Base-by-base conservation (phyloP, 1,139 yeast genomes). In the Hemisphaericaspora subhashii region DNA sequence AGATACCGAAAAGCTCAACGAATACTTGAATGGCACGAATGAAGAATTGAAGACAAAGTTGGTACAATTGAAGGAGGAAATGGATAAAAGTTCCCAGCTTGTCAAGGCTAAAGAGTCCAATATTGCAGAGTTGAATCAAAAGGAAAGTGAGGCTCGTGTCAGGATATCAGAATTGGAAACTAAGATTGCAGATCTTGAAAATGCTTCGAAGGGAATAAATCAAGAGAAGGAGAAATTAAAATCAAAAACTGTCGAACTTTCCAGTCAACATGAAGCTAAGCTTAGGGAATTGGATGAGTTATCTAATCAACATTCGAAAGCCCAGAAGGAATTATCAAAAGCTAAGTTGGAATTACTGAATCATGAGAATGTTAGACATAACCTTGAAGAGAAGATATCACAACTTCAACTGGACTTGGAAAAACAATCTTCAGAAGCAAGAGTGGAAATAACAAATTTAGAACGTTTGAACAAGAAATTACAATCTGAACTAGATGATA, bases 21-120 rank as follows among this genome's bases (percentile, higher is more conserved):
- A 46, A 17, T 54, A 69, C 10, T 61, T 81, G 28, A 62, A 74
- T 9, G 58, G 56, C 6, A 86, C 79, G 48, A 82, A 81, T 51
- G 60, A 62, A 15, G 66, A 60, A 14, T 59, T 81, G 17, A 48
- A 50, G 23, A 45, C 45, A 12, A 79, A 81, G 45, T 67, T 86
- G 39, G 75, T 72, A 42, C 66, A 66, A 33, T 65, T 86, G 26
- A 87, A 66, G 48, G 62, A 59, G 30, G 66, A 68, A 41, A 57
- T 67, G 8, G 58, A 58, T 7, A 43, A 56, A 3, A 60, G 64
- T 4, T 53, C 61, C 7, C 48, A 53, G 8, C 35, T 56, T 13
- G 53, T 66, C 15, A 55, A 57, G 32, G 63, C 61, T 17, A 65
- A 62, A 33, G 64, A 63, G 31, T 40, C 40, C 3, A 39, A 52